Evolutionary conservation across 495 filamentous ascomycete species (phyloP).

Genomic region (Chaetomidium leptoderma): DNA sequence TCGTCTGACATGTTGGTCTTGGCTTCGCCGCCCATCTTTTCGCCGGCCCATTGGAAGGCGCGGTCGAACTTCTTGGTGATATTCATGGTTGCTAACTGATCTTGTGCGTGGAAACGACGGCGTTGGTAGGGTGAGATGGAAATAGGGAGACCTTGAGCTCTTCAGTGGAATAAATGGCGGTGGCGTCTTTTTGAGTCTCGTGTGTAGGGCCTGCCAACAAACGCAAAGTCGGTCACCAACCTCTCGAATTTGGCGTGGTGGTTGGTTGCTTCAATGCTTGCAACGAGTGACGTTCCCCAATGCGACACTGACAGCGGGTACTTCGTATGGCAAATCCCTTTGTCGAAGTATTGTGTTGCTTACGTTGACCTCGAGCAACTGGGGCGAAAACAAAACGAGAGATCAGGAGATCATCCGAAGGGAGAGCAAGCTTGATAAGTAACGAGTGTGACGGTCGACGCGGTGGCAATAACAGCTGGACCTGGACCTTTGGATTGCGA

Average conservation of each 20-base stretch:
- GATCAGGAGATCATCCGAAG: slow-evolving; percentile 7
- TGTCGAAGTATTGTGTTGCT: not conserved
- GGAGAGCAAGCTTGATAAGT: slow-evolving; percentile 21
- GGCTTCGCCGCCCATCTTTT: slow-evolving; percentile 91
- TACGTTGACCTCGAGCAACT: not conserved
- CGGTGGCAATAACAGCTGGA: slow-evolving; percentile 24
- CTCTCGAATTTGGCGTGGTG: slow-evolving; percentile 21
- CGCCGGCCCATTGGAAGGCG: slow-evolving; percentile 97
- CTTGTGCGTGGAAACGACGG: not conserved
- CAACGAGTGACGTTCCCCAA: slow-evolving; percentile 14
- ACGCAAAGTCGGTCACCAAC: slow-evolving; percentile 18
- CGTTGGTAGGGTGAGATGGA: not conserved
- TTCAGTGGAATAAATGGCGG: slow-evolving; percentile 4
- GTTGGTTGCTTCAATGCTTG: slow-evolving; percentile 8
- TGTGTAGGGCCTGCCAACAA: slow-evolving; percentile 11
- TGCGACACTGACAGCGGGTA: slow-evolving; percentile 4
- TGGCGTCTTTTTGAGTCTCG: slow-evolving; percentile 11
- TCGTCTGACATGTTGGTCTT: slow-evolving; percentile 88
- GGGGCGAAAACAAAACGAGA: slow-evolving; percentile 12
- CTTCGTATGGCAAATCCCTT: not conserved
- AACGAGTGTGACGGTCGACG: slow-evolving; percentile 9
- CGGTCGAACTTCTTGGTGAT: slow-evolving; percentile 95
- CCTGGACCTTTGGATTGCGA: slow-evolving; percentile 24
- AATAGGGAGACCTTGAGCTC: not conserved
- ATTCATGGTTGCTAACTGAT: slow-evolving; percentile 57